Conservation (phyloP, 2,329 filamentous ascomycete genomes). For the Stachybotrys chartarum region DNA sequence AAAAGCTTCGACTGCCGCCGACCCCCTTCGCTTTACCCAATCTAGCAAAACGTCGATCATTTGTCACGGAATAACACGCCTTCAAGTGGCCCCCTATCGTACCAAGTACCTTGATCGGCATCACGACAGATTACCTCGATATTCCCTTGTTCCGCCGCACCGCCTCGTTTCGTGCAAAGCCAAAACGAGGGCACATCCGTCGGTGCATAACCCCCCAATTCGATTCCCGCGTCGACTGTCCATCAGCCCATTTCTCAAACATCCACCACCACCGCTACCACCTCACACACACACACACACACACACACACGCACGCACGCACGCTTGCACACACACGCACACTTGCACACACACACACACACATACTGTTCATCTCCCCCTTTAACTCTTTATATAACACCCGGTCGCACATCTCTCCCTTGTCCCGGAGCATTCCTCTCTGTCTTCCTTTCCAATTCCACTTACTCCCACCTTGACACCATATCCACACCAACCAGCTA, state of each 20-base stretch:
- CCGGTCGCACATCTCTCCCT: not conserved
- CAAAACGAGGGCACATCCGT: not conserved
- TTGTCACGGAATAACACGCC: conserved; percentile 12
- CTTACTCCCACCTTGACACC: not conserved
- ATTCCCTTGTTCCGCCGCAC: conserved; percentile 1
- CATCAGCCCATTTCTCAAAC: conserved; percentile 1
- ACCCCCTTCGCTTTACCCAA: conserved; percentile 11
- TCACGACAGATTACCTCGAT: not conserved
- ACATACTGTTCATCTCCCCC: not conserved
- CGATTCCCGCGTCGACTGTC: not conserved
- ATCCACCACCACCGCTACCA: not conserved
- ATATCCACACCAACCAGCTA: conserved; percentile 16
- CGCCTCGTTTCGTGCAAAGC: not conserved
- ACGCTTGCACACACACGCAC: not conserved
- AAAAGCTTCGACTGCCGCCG: not conserved
- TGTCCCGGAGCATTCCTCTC: not conserved
- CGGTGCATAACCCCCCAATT: not conserved
- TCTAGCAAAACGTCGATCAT: conserved; percentile 18
- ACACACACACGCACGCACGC: not conserved
- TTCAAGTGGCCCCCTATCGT: not conserved
- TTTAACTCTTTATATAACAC: not conserved
- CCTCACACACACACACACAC: not conserved
- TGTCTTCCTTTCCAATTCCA: not conserved
- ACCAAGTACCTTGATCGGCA: conserved; percentile 10
- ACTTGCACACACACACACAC: too few species aligned